These are phyloP conservation scores for Thelephora terrestris DNA, from an alignment of 1,284 basidiomycete genomes.

Conservation along the genomic window DNA sequence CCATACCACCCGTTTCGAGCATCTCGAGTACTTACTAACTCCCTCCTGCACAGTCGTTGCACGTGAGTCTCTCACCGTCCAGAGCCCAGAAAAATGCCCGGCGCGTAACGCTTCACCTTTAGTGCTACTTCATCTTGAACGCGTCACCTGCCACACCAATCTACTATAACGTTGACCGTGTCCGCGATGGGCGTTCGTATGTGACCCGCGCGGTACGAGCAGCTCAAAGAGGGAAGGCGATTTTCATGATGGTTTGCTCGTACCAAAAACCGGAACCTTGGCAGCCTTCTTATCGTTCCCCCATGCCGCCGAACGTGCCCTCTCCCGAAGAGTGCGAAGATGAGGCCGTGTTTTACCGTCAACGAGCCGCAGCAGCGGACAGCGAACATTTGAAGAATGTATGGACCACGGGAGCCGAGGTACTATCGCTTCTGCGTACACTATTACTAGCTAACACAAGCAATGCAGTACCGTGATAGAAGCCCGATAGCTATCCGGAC, in stretches of 20 bases:
- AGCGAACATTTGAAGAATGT: conserved; percentile 12
- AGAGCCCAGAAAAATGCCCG: background rate
- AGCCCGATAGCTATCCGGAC: conserved; percentile 49
- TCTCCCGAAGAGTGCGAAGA: conserved; percentile 55
- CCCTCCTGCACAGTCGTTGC: conserved; percentile 43
- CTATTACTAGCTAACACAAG: conserved; percentile 5
- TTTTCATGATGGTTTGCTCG: conserved; percentile 82
- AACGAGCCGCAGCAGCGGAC: conserved; percentile 5
- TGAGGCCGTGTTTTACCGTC: conserved; percentile 32
- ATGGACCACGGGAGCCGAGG: conserved; percentile 1
- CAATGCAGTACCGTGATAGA: conserved; percentile 47
- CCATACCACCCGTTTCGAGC: conserved; percentile 4
- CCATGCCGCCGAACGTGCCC: conserved; percentile 47
- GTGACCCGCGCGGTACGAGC: conserved; percentile 67
- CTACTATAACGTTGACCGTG: conserved; percentile 73
- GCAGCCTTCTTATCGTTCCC: conserved; percentile 58
- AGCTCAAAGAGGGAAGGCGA: conserved; percentile 61
- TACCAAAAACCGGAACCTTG: conserved; percentile 76
- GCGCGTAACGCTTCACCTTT: conserved; percentile 3
- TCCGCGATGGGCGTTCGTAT: conserved; percentile 75
- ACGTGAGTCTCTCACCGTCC: conserved; percentile 37
- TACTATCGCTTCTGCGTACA: conserved; percentile 2
- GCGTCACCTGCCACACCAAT: conserved; percentile 74
- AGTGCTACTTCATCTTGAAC: conserved; percentile 79
- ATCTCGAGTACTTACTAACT: conserved; percentile 6